Conservation (phyloP, 257 asterid species). For the Anisodus tanguticus region DNA sequence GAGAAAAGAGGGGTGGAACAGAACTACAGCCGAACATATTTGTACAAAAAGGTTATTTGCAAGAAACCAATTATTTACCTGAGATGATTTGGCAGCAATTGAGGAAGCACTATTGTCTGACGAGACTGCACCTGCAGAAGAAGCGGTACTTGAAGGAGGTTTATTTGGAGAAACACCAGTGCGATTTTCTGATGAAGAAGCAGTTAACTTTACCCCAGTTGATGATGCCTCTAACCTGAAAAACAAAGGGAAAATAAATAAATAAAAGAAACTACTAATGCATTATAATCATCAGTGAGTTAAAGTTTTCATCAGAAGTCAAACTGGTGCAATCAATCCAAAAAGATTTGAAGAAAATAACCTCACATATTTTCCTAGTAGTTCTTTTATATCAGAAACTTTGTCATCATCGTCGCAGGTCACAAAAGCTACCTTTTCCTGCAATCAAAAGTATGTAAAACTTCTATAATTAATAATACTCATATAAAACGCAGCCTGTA, state of each 20-base stretch:
- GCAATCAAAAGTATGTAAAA: slow-evolving; percentile 36
- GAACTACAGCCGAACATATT: slow-evolving; percentile 5
- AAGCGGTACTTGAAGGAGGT: slow-evolving; percentile 29
- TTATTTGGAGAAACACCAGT: slow-evolving; percentile 40
- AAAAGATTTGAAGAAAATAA: slow-evolving; percentile 31
- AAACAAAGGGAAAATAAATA: slow-evolving; percentile 4
- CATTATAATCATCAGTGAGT: background rate
- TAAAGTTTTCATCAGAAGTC: background rate
- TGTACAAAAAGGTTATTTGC: slow-evolving; percentile 17
- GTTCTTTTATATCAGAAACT: slow-evolving; percentile 53
- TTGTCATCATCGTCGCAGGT: slow-evolving; percentile 90
- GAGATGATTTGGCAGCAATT: slow-evolving; percentile 36
- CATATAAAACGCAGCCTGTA: background rate
- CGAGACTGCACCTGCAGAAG: slow-evolving; percentile 38
- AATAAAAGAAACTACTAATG: background rate
- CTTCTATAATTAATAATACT: background rate
- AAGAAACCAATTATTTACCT: slow-evolving; percentile 42
- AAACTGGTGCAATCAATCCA: no score
- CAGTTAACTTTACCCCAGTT: slow-evolving; percentile 69
- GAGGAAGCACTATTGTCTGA: slow-evolving; percentile 41
- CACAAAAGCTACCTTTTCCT: slow-evolving; percentile 95
- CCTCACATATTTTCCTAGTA: slow-evolving; percentile 81
- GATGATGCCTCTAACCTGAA: slow-evolving; percentile 88
- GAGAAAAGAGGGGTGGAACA: background rate
- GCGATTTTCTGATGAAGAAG: slow-evolving; percentile 47